Conservation (phyloP, 106 monocot species). For the Dendrobium officinale region DNA sequence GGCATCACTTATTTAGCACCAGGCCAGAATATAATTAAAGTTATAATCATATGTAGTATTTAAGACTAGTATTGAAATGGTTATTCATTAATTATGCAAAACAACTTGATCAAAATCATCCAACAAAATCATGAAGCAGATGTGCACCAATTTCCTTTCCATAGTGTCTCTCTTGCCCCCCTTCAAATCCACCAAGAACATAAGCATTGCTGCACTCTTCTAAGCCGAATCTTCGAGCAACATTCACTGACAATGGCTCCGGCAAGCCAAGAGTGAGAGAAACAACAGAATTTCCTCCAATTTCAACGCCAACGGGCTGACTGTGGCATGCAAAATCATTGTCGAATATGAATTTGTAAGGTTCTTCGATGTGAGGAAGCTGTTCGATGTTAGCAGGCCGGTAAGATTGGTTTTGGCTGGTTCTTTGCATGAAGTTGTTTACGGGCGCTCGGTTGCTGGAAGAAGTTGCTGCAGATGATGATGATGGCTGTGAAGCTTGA, state of each 20-base stretch:
- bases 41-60: neutral
- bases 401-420: too few species aligned
- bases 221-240: slow-evolving; percentile 48
- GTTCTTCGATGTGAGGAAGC: slow-evolving; percentile 22
- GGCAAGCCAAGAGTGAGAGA: slow-evolving; percentile 65
- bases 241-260: slow-evolving; percentile 35
- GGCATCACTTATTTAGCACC: too few species aligned
- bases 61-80: neutral
- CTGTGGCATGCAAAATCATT: slow-evolving; percentile 8
- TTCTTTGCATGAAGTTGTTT: neutral
- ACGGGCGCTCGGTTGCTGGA: slow-evolving; percentile 12
- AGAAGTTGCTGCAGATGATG: slow-evolving; percentile 13
- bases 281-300: slow-evolving; percentile 20
- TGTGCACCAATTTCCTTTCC: slow-evolving; percentile 44
- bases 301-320: neutral
- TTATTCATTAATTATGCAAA: neutral
- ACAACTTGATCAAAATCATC: slow-evolving; percentile 12
- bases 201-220: slow-evolving; percentile 48
- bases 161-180: slow-evolving; percentile 29
- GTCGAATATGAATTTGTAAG: slow-evolving; percentile 22
- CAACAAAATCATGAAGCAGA: slow-evolving; percentile 55
- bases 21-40: too few species aligned
- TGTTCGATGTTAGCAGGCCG: neutral
- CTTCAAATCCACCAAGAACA: slow-evolving; percentile 32
- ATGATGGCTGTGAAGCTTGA: slow-evolving; percentile 14